Evolutionary conservation across 495 filamentous ascomycete genomes (phyloP), one percentile per base, ranked within the genome.

Genomic region (Astrocystis sublimbata): DNA sequence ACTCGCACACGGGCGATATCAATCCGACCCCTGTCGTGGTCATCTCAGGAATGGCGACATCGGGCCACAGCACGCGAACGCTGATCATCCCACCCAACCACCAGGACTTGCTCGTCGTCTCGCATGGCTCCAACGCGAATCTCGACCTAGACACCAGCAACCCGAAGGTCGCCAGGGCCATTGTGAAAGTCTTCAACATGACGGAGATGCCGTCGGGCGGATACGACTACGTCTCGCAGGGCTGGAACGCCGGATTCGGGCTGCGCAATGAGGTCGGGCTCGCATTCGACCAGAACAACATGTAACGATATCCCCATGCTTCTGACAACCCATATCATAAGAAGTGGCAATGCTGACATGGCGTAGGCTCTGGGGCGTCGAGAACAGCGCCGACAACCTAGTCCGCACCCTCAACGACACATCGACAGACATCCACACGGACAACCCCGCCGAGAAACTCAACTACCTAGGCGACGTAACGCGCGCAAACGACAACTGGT

Each of bases 361-460:
- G 21, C 78, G 77, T 31, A 75, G 69, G 67, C 76, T 92, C 63
- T 92, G 82, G 76, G 82, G 79, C 6, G 89, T 92, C 17, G 89
- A 92, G 70, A 92, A 92, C 67, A 86, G 82, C 30, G 86, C 82
- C 4, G 89, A 92, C 66, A 54, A 88, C 6, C 76, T 91, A n/a
- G 64, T 55, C 8, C 79, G 89, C 10, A 65, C 77, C 17, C 10
- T 61, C 46, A 58, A 66, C n/a, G 69, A 62, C 35, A 35, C 41
- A 0, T 80, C 79, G 0, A 60, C 72, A 19, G 87, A 91, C 62
- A 82, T 91, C 36, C 87, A 90, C 65, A 67, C 83, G 41, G 79
- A 90, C 40, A 92, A 92, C 64, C 89, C 89, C 0, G 88, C 85
- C 12, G 89, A 92, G 68, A 88, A 92, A 65, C 71, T 92, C 58